phyloP scores from a whole-genome alignment of 176 grass and related monocot genomes.

The Triticum monococcum region DNA sequence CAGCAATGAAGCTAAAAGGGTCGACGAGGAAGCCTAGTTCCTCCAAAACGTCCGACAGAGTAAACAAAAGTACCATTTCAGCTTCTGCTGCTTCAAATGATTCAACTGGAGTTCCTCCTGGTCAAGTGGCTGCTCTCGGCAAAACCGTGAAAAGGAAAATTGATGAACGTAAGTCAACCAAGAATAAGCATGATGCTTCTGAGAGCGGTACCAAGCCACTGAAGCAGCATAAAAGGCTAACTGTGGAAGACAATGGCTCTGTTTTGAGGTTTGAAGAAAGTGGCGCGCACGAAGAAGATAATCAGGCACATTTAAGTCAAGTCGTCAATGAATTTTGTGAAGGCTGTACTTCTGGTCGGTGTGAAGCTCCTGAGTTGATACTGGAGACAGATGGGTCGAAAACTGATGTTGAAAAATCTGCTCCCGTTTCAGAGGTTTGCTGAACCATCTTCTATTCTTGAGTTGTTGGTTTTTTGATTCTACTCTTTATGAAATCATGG shows the following conservation, averaged over 20 bases:
- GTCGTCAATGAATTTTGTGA: not conserved
- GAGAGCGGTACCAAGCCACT: not conserved
- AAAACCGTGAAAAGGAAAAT: conserved; percentile 21
- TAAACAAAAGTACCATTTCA: conserved; percentile 1
- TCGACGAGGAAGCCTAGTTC: not conserved
- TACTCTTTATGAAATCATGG: not conserved
- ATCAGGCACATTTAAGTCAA: not conserved
- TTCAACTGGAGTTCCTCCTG: conserved; percentile 5
- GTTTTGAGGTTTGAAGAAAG: conserved; percentile 12
- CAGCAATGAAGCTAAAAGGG: conserved; percentile 12
- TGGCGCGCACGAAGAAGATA: conserved; percentile 16
- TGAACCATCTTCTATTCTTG: conserved; percentile 1
- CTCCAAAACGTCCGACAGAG: conserved; percentile 16
- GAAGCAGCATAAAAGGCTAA: conserved; percentile 44
- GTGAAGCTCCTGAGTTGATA: conserved; percentile 4
- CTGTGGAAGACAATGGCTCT: not conserved
- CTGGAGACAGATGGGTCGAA: conserved; percentile 20
- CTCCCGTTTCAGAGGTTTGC: conserved; percentile 36
- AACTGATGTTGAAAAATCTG: not conserved
- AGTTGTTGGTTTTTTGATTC: not conserved
- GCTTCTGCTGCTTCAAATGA: conserved; percentile 13
- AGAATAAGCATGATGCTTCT: not conserved
- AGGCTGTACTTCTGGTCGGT: conserved; percentile 19
- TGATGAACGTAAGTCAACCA: not conserved
- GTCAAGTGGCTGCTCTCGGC: not conserved